Conservation (phyloP, 2,329 filamentous ascomycete genomes). For the Colletotrichum agaves region DNA sequence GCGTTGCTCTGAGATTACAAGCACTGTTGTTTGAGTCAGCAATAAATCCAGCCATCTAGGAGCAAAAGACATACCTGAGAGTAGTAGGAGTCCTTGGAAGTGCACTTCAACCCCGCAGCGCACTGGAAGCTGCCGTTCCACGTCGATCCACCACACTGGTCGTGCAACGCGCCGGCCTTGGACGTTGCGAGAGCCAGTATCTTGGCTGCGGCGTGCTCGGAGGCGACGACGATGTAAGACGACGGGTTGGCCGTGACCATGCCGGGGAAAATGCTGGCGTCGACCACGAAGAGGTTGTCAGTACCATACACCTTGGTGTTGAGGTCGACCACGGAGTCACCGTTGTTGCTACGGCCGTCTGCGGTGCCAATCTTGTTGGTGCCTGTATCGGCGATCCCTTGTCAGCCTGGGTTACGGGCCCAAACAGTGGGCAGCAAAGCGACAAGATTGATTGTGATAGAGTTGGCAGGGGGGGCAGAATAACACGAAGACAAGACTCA, state of each 20-base stretch:
- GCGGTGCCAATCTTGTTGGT: constrained; percentile 70
- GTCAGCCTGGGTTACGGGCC: background rate
- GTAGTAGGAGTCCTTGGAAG: constrained; percentile 38
- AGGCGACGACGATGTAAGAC: constrained; percentile 71
- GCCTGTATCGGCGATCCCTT: constrained; percentile 47
- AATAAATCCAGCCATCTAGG: background rate
- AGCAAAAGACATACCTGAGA: constrained; percentile 18
- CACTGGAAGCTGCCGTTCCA: constrained; percentile 42
- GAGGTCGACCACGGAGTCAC: constrained; percentile 69
- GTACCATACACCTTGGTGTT: constrained; percentile 74
- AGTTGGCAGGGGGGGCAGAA: too few species aligned
- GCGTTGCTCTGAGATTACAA: background rate
- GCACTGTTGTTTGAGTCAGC: constrained; percentile 20
- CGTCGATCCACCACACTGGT: constrained; percentile 40
- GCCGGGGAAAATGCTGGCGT: constrained; percentile 76
- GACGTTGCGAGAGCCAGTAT: constrained; percentile 38
- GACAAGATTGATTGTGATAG: too few species aligned
- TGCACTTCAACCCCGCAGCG: constrained; percentile 36
- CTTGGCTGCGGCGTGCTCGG: constrained; percentile 65
- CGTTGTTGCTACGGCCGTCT: constrained; percentile 60
- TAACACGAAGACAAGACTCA: too few species aligned
- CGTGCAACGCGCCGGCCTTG: constrained; percentile 28
- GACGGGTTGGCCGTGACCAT: constrained; percentile 76
- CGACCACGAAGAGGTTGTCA: constrained; percentile 75
- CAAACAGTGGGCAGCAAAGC: accelerated